Conservation (phyloP, 176 grass and related monocot genomes). For the Lolium perenne region DNA sequence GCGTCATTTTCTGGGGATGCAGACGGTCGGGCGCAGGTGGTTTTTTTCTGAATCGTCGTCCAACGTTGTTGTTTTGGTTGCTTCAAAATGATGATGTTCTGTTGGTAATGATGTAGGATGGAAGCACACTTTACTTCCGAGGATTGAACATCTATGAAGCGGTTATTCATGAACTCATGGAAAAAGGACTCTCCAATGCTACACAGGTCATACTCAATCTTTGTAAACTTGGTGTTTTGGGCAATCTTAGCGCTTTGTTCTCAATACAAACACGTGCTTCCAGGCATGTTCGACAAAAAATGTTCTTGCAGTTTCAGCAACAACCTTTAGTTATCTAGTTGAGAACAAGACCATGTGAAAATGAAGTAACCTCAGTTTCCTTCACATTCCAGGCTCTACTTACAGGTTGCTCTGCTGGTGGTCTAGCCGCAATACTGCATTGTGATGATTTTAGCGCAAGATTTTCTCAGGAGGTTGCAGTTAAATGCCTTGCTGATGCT, state of each 20-base stretch:
- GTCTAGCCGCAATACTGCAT: slow-evolving; percentile 69
- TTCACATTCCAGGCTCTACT: slow-evolving; percentile 66
- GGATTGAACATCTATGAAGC: slow-evolving; percentile 72
- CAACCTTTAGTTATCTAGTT: background rate
- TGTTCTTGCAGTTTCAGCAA: background rate
- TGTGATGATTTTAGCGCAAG: slow-evolving; percentile 68
- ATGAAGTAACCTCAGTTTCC: background rate
- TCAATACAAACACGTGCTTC: too few relatives aligned
- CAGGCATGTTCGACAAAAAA: too few relatives aligned
- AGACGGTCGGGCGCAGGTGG: background rate
- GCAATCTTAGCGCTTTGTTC: too few relatives aligned
- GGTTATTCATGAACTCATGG: slow-evolving; percentile 64
- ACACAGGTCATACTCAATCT: slow-evolving; percentile 53
- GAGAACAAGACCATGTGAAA: slow-evolving; percentile 1
- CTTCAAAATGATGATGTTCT: background rate
- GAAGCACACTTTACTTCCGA: slow-evolving; percentile 48
- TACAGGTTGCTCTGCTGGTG: slow-evolving; percentile 87
- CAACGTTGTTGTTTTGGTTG: background rate
- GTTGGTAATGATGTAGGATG: background rate
- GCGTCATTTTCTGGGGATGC: background rate
- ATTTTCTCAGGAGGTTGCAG: slow-evolving; percentile 46
- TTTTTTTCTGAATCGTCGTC: background rate
- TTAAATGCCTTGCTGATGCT: slow-evolving; percentile 84
- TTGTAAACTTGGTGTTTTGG: too few relatives aligned
- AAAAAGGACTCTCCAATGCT: slow-evolving; percentile 62